Evolutionary conservation across 2,329 filamentous ascomycete genomes (phyloP).

Genomic region (Monosporascus sp.): DNA sequence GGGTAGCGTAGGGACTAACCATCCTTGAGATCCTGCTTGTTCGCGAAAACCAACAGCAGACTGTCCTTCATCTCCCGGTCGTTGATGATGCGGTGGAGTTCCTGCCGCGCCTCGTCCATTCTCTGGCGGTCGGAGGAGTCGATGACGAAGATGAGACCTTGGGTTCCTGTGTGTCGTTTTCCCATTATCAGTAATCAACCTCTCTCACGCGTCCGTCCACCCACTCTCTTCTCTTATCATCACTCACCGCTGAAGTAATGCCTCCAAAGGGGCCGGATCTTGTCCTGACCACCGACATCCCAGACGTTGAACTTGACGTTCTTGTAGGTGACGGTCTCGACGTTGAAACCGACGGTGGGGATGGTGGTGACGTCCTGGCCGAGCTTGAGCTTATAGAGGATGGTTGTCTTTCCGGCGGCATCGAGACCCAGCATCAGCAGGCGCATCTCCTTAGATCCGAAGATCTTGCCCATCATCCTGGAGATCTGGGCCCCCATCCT

Average conservation of each 20-base stretch:
- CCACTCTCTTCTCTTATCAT: neutral
- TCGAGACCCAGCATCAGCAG: conserved; percentile 97
- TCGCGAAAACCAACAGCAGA: conserved; percentile 90
- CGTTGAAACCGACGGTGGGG: conserved; percentile 98
- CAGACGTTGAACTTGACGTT: conserved; percentile 99
- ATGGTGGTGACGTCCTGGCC: conserved; percentile 98
- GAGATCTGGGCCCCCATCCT: conserved; percentile 91
- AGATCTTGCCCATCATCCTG: conserved; percentile 98
- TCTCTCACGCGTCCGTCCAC: neutral
- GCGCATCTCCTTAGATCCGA: conserved; percentile 98
- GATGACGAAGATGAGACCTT: conserved; percentile 97
- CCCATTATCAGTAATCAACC: neutral
- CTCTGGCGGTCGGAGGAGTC: conserved; percentile 89
- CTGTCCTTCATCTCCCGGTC: conserved; percentile 98
- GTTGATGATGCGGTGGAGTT: conserved; percentile 95
- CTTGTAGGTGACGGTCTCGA: conserved; percentile 98
- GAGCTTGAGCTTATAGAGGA: conserved; percentile 98
- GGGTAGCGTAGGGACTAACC: conserved; percentile 43
- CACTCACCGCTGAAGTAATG: conserved; percentile 83
- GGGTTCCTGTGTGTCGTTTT: conserved; percentile 60
- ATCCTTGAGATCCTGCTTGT: conserved; percentile 93
- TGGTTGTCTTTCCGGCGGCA: conserved; percentile 97
- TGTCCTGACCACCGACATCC: conserved; percentile 98
- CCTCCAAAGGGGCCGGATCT: conserved; percentile 94
- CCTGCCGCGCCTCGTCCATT: conserved; percentile 88